Conservation (phyloP, 495 filamentous ascomycete species). For the Annulohypoxylon nitens region DNA sequence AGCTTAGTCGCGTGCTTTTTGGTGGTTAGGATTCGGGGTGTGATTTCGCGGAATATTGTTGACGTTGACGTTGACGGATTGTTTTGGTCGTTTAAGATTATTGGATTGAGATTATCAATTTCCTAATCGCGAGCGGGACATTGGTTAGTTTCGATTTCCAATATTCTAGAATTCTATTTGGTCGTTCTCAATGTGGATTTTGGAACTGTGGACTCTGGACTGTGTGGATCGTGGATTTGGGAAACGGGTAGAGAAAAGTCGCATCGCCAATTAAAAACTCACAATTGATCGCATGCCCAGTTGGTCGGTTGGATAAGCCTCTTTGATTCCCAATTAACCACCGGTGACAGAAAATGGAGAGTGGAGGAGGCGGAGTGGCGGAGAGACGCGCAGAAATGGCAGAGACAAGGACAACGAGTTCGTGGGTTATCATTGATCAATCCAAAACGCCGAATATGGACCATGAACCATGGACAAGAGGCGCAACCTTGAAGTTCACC, state of each 20-base stretch:
- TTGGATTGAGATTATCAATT: background rate
- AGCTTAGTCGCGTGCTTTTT: conserved; percentile 36
- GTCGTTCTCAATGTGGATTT: no score
- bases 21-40: background rate
- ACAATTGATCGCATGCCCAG: conserved; percentile 27
- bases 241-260: conserved; percentile 12
- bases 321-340: conserved; percentile 28
- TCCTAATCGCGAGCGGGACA: conserved; percentile 8
- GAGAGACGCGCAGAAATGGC: background rate
- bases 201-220: background rate
- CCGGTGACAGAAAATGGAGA: conserved; percentile 2
- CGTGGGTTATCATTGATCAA: conserved; percentile 26
- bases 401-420: conserved; percentile 6
- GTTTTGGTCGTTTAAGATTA: conserved; percentile 5
- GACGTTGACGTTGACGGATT: conserved; percentile 9
- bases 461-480: conserved; percentile 2
- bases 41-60: conserved; percentile 27
- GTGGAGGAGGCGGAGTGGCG: conserved; percentile 9
- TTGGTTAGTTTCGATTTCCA: conserved; percentile 21
- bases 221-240: background rate
- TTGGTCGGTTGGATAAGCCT: background rate
- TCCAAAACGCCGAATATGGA: conserved; percentile 12
- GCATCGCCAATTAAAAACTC: conserved; percentile 32
- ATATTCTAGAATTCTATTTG: no score
- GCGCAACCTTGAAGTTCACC: conserved; percentile 7